Conservation (phyloP, 2,329 filamentous ascomycete species). For the Rhexocercosporidium sp. region DNA sequence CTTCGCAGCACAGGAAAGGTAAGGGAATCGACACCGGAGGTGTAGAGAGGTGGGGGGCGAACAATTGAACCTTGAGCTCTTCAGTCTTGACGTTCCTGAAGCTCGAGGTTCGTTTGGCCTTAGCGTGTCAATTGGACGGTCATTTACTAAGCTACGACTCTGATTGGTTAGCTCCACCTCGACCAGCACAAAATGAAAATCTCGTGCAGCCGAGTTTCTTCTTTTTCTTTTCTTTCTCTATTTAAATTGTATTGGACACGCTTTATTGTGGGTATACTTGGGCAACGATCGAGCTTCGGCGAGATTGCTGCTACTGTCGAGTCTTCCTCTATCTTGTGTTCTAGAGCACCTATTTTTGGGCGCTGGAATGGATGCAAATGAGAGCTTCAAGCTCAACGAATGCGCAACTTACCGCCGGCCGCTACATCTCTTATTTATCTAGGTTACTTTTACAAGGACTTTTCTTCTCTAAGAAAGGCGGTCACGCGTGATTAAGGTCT, state of each 20-base stretch:
- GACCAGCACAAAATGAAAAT: slow-evolving; percentile 31
- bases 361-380: slow-evolving; percentile 76
- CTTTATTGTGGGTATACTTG: slow-evolving; percentile 76
- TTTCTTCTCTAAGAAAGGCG: too few species aligned
- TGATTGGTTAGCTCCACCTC: slow-evolving; percentile 32
- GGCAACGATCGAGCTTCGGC: slow-evolving; percentile 46
- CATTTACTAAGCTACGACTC: slow-evolving; percentile 32
- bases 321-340: slow-evolving; percentile 76
- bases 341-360: slow-evolving; percentile 58
- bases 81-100: slow-evolving; percentile 27
- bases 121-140: slow-evolving; percentile 15
- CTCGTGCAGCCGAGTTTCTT: slow-evolving; percentile 19
- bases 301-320: slow-evolving; percentile 57
- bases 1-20: slow-evolving; percentile 43
- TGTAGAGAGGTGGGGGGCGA: slow-evolving; percentile 27
- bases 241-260: slow-evolving; percentile 67
- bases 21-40: slow-evolving; percentile 25
- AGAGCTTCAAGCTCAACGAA: slow-evolving; percentile 53
- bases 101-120: slow-evolving; percentile 16
- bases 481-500: too few species aligned
- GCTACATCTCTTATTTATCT: slow-evolving; percentile 63
- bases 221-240: slow-evolving; percentile 47
- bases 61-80: slow-evolving; percentile 28
- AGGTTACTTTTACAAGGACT: not conserved
- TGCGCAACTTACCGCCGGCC: slow-evolving; percentile 74